A percentile compares a stretch with the other conserved stretches of the same genome.
Evolutionary conservation across 352 stramenopile genomes (phyloP).

Genomic region (Globisporangium irregulare): DNA sequence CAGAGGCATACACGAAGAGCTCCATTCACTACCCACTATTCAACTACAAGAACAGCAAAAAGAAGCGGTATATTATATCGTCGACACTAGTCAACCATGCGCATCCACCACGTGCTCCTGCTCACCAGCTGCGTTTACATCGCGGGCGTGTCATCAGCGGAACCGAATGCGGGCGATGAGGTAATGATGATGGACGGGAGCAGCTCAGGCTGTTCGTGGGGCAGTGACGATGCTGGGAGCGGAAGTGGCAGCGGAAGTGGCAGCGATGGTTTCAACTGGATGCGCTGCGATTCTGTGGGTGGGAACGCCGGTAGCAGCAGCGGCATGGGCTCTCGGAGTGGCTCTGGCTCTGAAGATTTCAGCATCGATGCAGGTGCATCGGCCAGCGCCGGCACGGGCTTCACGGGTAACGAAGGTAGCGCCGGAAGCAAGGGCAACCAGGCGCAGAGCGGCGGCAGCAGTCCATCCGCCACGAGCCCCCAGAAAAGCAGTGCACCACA

Average conservation of each 20-base stretch:
- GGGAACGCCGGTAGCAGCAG: neutral
- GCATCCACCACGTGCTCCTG: neutral
- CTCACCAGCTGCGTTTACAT: neutral
- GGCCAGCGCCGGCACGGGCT: neutral
- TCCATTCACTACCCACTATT: neutral
- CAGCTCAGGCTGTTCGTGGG: neutral
- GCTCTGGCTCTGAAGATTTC: constrained; percentile 1
- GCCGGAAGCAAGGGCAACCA: neutral
- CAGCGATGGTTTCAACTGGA: neutral
- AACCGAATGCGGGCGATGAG: neutral
- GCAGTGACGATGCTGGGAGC: neutral
- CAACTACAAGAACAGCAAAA: neutral
- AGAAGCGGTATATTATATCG: neutral
- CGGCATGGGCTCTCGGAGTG: neutral
- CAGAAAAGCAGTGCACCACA: neutral
- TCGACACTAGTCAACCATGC: neutral
- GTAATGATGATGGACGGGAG: neutral
- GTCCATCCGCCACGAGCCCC: neutral
- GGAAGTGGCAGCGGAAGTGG: neutral
- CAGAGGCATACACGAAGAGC: neutral
- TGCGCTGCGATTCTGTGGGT: neutral
- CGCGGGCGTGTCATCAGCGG: neutral
- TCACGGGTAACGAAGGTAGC: neutral
- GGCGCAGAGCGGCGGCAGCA: neutral
- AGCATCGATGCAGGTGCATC: neutral